Evolutionary conservation across 768 basidiomycete species (phyloP), one percentile per base, ranked within the genome.

Genomic region (Tulasnella sp.): DNA sequence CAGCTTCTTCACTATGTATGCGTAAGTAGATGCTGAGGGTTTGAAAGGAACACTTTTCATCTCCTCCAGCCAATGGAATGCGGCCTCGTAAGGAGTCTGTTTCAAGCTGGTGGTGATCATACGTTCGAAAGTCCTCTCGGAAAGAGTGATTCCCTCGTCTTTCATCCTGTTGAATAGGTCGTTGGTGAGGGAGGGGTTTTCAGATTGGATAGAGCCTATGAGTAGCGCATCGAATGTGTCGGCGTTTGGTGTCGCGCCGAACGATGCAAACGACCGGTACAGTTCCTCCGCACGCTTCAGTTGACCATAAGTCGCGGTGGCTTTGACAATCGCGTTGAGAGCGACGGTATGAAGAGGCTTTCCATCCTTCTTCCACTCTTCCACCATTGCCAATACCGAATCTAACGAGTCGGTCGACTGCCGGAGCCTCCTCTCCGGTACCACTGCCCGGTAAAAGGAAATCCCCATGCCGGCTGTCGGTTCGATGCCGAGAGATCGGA

Each of bases 61-160:
- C 71, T 86, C 84, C 66, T 91, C 88, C 31, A 94, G 75, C 68
- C 87, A 90, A 65, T 81, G 82, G 70, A 92, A 92, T 0, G 88
- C 86, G 60, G 89, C 86, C 65, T 91, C 88, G 68, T 89, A 93
- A 2, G 71, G 73, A 6, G 76, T 67, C 64, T 86, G 83, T 0
- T 81, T 80, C 17, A 12, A 59, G 27, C 4, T 39, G 6, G 5
- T 17, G 34, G 35, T 21, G 37, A 39, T 34, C 37, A 7, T 25
- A 1, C 36, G 25, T 19, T 29, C 41, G 52, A 37, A 27, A 9
- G 2, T 8, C 15, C 12, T 1, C 6, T 53, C 21, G 39, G 35
- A 2, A 6, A 34, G 31, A 17, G 4, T 8, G 6, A 43, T 25
- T 9, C 41, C 41, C 17, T 25, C 41, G 6, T 6, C n/a, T 6